Percentiles rank a stretch among this genome's conserved stretches.
Conservation (phyloP, 805 yeast genomes). For the Kazachstania martiniae region DNA sequence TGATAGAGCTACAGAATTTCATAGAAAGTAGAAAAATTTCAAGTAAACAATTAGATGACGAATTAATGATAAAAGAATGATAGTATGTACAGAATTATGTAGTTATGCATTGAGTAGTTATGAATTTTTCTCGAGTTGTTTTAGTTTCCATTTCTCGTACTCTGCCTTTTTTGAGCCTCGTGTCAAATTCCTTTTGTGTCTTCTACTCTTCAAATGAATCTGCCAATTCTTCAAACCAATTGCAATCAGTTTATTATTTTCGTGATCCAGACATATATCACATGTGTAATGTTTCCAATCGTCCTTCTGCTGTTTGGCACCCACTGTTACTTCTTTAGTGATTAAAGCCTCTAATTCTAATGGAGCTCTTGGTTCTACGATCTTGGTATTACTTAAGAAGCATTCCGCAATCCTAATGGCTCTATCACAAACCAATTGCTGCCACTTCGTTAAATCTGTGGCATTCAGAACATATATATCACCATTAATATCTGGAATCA, state of each 20-base stretch:
- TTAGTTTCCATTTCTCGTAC: slow-evolving; percentile 36
- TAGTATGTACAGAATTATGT: neutral
- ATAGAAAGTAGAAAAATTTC: slow-evolving; percentile 41
- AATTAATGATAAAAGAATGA: slow-evolving; percentile 2
- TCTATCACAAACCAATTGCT: slow-evolving; percentile 38
- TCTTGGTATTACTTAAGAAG: slow-evolving; percentile 26
- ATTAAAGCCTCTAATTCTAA: slow-evolving; percentile 25
- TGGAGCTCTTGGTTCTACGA: slow-evolving; percentile 29
- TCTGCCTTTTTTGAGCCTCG: slow-evolving; percentile 41
- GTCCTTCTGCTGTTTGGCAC: slow-evolving; percentile 3
- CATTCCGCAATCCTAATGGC: slow-evolving; percentile 41
- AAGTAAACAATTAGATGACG: slow-evolving; percentile 39
- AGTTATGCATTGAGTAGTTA: neutral
- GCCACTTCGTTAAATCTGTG: slow-evolving; percentile 58
- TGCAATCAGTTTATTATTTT: slow-evolving; percentile 45
- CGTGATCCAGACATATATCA: slow-evolving; percentile 47
- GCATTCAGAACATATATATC: slow-evolving; percentile 65
- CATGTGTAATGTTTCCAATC: slow-evolving; percentile 64
- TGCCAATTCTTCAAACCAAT: slow-evolving; percentile 68
- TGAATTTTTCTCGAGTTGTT: slow-evolving; percentile 1
- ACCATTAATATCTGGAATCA: slow-evolving; percentile 55
- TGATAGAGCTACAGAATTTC: slow-evolving; percentile 40
- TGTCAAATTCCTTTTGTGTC: slow-evolving; percentile 48
- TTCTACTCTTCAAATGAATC: slow-evolving; percentile 53
- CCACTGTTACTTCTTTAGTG: slow-evolving; percentile 5